Conservation (phyloP, 208 protist species). For the Trichomonas vaginalis region DNA sequence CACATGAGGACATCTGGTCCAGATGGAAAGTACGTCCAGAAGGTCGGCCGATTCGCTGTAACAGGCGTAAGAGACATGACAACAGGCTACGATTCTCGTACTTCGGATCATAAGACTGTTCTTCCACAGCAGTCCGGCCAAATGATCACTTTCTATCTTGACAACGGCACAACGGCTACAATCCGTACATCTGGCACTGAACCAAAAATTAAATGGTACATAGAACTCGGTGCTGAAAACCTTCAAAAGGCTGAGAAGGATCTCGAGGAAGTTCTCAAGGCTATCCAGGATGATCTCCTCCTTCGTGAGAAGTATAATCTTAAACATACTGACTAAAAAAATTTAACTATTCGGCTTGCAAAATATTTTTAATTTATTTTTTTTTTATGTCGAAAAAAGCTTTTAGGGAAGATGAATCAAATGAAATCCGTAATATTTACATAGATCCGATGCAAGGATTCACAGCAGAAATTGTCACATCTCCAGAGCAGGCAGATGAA, state of each 20-base stretch:
- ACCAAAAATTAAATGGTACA: too few relatives aligned
- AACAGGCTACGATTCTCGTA: not conserved
- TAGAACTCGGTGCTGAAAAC: not conserved
- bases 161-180: not conserved
- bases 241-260: not conserved
- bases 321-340: too few relatives aligned
- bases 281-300: not conserved
- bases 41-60: not conserved
- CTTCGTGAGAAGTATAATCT: too few relatives aligned
- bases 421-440: not conserved
- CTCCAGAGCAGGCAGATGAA: not conserved
- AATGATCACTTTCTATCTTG: not conserved
- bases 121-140: not conserved
- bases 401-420: not conserved
- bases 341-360: too few relatives aligned
- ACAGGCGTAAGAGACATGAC: not conserved
- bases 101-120: not conserved
- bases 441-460: not conserved
- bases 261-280: not conserved
- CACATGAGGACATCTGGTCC: not conserved
- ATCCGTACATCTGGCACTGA: not conserved
- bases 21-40: not conserved
- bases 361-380: too few relatives aligned
- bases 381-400: not conserved
- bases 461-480: not conserved